These are phyloP conservation scores for Xerocomellus intermedius DNA, from an alignment of 768 basidiomycete species.

Conservation along the genomic window DNA sequence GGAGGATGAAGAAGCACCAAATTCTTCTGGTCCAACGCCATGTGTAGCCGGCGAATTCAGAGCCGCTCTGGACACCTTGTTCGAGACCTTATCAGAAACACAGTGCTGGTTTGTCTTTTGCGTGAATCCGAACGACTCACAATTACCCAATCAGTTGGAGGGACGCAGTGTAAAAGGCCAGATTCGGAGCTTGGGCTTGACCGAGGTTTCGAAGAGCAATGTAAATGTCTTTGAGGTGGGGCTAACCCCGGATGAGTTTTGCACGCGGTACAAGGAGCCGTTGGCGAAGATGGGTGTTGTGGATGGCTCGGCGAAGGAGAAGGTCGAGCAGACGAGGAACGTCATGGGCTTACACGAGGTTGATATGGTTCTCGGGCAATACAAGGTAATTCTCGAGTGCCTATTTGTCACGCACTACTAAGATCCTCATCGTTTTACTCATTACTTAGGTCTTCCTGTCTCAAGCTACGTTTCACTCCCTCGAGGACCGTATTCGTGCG, in stretches of 20 bases:
- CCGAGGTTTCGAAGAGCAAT: constrained; percentile 71
- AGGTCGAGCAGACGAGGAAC: constrained; percentile 56
- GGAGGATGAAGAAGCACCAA: constrained; percentile 40
- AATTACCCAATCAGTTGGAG: constrained; percentile 92
- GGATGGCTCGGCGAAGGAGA: constrained; percentile 61
- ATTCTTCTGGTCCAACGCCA: constrained; percentile 40
- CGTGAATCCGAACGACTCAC: constrained; percentile 92
- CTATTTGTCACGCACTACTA: background rate
- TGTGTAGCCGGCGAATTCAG: constrained; percentile 91
- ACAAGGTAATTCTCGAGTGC: constrained; percentile 57
- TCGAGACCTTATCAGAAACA: constrained; percentile 85
- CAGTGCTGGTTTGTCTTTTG: constrained; percentile 93
- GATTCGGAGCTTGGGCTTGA: constrained; percentile 75
- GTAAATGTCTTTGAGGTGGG: constrained; percentile 75
- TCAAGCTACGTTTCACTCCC: constrained; percentile 77
- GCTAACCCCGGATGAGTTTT: constrained; percentile 85
- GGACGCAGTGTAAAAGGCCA: constrained; percentile 90
- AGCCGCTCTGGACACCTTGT: constrained; percentile 77
- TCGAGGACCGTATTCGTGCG: constrained; percentile 85
- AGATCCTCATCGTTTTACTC: constrained; percentile 5
- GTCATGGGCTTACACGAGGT: constrained; percentile 58
- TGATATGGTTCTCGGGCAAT: constrained; percentile 79
- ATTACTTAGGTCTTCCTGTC: constrained; percentile 77
- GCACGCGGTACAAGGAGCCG: constrained; percentile 74
- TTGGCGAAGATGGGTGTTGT: constrained; percentile 48